phyloP scores from a whole-genome alignment of 2,329 filamentous ascomycete genomes.

The Pseudopithomyces maydicus region DNA sequence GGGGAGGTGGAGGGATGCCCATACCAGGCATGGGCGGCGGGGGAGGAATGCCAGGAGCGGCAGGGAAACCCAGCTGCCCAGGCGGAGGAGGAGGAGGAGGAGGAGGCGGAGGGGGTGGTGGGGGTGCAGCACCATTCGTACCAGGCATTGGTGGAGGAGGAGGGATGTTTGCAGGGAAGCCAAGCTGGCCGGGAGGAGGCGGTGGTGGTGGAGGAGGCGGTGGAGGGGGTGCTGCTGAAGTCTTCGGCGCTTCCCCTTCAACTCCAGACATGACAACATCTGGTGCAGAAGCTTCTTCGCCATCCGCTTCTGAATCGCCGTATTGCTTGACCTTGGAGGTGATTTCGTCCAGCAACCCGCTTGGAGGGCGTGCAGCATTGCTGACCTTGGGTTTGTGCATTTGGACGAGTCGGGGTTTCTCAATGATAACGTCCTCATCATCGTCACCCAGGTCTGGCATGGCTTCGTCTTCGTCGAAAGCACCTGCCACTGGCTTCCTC shows the following conservation, averaged over 20 bases:
- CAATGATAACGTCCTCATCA: slow-evolving; percentile 68
- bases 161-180: slow-evolving; percentile 42
- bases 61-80: slow-evolving; percentile 43
- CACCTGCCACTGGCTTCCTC: slow-evolving; percentile 46
- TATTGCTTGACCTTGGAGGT: slow-evolving; percentile 74
- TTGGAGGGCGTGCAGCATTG: slow-evolving; percentile 61
- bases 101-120: slow-evolving; percentile 55
- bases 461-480: slow-evolving; percentile 45
- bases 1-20: slow-evolving; percentile 53
- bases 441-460: slow-evolving; percentile 47
- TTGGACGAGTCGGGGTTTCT: slow-evolving; percentile 80
- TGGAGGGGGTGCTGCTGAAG: slow-evolving; percentile 56
- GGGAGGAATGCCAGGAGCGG: slow-evolving; percentile 42
- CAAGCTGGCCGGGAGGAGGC: slow-evolving; percentile 45
- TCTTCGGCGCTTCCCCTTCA: slow-evolving; percentile 68
- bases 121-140: slow-evolving; percentile 57
- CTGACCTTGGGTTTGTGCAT: slow-evolving; percentile 73
- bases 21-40: slow-evolving; percentile 58
- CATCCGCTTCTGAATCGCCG: slow-evolving; percentile 75
- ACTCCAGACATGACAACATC: background rate
- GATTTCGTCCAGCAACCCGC: slow-evolving; percentile 73
- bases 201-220: slow-evolving; percentile 55
- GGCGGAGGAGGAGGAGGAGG: slow-evolving; percentile 56
- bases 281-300: slow-evolving; percentile 57
- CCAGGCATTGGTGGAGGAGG: slow-evolving; percentile 47